Evolutionary conservation across 1,284 basidiomycete species (phyloP), one percentile per base, ranked within the genome.

Genomic region (Leccinum griseonigrum): DNA sequence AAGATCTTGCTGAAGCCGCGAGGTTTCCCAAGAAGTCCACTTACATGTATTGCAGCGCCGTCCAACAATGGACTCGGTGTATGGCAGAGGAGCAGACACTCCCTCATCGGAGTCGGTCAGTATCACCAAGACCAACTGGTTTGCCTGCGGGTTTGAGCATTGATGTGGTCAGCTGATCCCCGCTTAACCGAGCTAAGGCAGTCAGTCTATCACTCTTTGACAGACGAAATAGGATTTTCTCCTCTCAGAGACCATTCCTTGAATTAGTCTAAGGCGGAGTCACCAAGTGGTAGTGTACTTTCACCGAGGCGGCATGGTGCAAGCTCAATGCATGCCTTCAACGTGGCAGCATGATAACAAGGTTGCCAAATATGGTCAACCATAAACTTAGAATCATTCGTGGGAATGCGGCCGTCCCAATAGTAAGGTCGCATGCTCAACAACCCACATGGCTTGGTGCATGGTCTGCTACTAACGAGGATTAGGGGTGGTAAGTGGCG

Each of bases 21-120:
- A 40, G 31, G 3, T 9, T 38, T 57, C 36, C 52, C 18, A 16
- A 29, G 29, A 56, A 58, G 29, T 48, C 52, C 22, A 3, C 48
- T 5, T 8, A 14, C 32, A 54, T 10, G n/a, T 9, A 8, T 26
- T 56, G 28, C 11, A 16, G 31, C 28, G 13, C 11, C 36, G 31
- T 43, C 18, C 3, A 3, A 26, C 16, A 16, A 32, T 11, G 18
- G 2, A n/a, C 56, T 29, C 9, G 50, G 0, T 26, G 3, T 16
- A 31, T n/a, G 11, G 68, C 36, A 53, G 55, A 32, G n/a, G n/a
- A 58, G 3, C 59, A 58, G 61, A 70, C 31, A 16, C 26, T 38
- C 18, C 67, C 54, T 3, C 46, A 70, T 29, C 29, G 4, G 51
- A 53, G 29, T 66, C n/a, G 14, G 57, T 60, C 38, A 3, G 5